Base-by-base conservation (phyloP, 768 basidiomycete species). In the Auricularia heimuer region DNA sequence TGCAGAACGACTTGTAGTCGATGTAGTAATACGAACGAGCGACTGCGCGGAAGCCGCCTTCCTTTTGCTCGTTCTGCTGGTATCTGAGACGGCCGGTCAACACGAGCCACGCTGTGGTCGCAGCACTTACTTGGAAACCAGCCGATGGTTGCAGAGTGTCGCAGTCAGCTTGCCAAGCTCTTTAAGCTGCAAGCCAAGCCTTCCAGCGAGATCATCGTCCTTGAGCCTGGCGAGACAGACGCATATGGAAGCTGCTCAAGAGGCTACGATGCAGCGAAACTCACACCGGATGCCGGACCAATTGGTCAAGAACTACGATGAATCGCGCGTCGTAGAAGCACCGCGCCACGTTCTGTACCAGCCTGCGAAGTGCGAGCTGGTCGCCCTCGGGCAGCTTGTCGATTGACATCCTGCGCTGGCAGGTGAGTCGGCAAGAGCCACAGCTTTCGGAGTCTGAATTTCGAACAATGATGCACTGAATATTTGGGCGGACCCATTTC, bases 1-100 rank as follows among this genome's bases (percentile, higher is more conserved):
- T 94, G 77, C 92, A 94, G 73, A 98, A 95, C 72, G 88, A 85
- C 71, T 93, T 86, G 75, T 96, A 94, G 77, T 99, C 89, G 73
- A 99, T 90, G 77, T 92, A 98, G 79, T 92, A 99, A 79, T 98
- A 99, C 71, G 92, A 89, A 71, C 89, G 87, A 67, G 89, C 89
- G 66, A 90, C 88, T 66, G 90, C 88, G 66, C 95, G 86, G 74
- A 90, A 89, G 54, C 90, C 89, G 62, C 90, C 90, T 73, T 94
- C 92, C 73, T 92, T 91, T 69, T 94, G 83, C 77, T 95, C 93
- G 67, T 94, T 94, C 72, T 94, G 92, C 54, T 92, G 89, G 72
- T 92, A 89, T 60, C 92, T 95, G 70, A 10, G 65, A 39, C 34
- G 42, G 47, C 29, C 51, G 64, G 61, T n/a, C 34, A 42, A 35